phyloP scores from a whole-genome alignment of 208 protist species.

The Acanthamoeba healyi region DNA sequence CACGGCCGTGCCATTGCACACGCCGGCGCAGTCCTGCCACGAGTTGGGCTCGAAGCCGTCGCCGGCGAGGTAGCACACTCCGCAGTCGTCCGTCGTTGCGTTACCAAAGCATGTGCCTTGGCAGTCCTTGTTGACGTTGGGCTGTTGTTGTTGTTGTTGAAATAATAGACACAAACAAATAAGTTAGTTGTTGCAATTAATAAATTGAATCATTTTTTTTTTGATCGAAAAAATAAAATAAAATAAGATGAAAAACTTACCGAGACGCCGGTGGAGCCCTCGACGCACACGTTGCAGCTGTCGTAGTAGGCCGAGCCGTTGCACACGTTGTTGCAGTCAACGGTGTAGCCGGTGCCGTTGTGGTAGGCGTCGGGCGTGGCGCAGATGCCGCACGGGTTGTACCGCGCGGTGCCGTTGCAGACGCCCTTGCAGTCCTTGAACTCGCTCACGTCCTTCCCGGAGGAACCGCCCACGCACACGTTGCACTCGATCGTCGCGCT shows the following conservation, averaged over 20 bases:
- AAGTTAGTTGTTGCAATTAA: too few species aligned
- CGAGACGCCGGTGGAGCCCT: not conserved
- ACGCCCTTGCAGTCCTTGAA: slow-evolving; percentile 22
- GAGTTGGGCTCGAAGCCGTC: not conserved
- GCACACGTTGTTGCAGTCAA: slow-evolving; percentile 58
- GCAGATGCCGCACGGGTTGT: slow-evolving; percentile 50
- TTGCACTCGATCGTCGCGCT: not conserved
- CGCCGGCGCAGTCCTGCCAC: slow-evolving; percentile 46
- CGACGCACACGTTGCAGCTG: not conserved
- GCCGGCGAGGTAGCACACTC: not conserved
- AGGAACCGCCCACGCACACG: slow-evolving; percentile 44
- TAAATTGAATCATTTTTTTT: too few species aligned
- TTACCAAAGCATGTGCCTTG: not conserved
- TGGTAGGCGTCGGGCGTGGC: not conserved
- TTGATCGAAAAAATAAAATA: too few species aligned
- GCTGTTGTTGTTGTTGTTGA: not conserved
- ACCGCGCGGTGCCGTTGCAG: slow-evolving; percentile 60
- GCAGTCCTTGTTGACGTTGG: slow-evolving; percentile 34
- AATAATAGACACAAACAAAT: too few species aligned
- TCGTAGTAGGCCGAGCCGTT: slow-evolving; percentile 23
- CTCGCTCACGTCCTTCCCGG: not conserved
- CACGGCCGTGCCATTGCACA: slow-evolving; percentile 17
- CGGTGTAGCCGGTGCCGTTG: slow-evolving; percentile 24
- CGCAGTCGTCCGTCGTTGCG: not conserved
- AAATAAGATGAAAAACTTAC: too few species aligned